These are phyloP conservation scores for Torulaspora maleeae DNA, from an alignment of 805 yeast genomes.

Conservation along the genomic window DNA sequence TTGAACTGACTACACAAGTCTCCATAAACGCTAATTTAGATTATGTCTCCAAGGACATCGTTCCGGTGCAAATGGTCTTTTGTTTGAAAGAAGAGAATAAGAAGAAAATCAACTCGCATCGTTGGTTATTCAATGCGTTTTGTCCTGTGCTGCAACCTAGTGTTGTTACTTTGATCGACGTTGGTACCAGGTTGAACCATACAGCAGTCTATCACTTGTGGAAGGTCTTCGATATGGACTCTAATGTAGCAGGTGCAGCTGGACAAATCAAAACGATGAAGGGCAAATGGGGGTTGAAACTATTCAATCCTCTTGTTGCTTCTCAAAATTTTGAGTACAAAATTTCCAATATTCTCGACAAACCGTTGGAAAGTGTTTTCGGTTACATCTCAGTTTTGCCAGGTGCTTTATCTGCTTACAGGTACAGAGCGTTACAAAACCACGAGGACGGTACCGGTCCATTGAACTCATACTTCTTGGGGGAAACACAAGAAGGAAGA, in stretches of 20 bases:
- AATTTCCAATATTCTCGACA: conserved; percentile 93
- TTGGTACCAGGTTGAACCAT: conserved; percentile 93
- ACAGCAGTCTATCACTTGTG: conserved; percentile 88
- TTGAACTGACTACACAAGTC: conserved; percentile 94
- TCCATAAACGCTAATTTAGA: conserved; percentile 85
- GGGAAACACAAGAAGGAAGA: conserved; percentile 60
- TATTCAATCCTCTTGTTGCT: conserved; percentile 88
- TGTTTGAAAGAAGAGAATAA: conserved; percentile 38
- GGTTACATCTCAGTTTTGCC: conserved; percentile 93
- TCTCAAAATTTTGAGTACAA: conserved; percentile 96
- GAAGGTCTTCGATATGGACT: conserved; percentile 95
- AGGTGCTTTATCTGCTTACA: conserved; percentile 92
- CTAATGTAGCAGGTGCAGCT: conserved; percentile 98
- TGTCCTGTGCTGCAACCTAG: conserved; percentile 91
- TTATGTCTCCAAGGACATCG: conserved; percentile 84
- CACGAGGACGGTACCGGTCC: conserved; percentile 93
- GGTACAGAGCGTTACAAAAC: conserved; percentile 80
- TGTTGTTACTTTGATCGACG: conserved; percentile 84
- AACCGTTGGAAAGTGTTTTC: conserved; percentile 86
- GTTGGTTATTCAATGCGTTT: conserved; percentile 95
- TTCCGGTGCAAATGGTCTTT: conserved; percentile 91
- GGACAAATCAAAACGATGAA: conserved; percentile 96
- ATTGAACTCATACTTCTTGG: conserved; percentile 79
- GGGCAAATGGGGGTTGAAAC: conserved; percentile 78
- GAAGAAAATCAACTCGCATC: conserved; percentile 69